Evolutionary conservation across 192 early-diverging fungal species (phyloP).

Genomic region (Kappamyces sp.): DNA sequence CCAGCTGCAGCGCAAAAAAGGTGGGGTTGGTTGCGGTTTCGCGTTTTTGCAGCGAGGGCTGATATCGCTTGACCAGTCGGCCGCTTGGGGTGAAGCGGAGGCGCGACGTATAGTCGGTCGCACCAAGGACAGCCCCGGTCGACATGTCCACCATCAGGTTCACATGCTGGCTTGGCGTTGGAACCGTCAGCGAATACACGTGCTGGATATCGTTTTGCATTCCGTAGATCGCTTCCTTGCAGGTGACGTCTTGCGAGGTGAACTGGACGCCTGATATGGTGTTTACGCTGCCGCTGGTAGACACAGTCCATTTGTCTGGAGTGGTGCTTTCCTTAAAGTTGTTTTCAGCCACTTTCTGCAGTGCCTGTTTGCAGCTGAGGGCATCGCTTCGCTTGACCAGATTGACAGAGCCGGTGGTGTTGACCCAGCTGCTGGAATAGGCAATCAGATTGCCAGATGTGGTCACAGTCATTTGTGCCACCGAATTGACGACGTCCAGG

Average conservation of each 20-base stretch:
- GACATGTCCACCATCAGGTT: constrained; percentile 10
- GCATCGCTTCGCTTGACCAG: background rate
- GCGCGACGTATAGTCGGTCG: constrained; percentile 11
- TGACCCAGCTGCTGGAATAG: constrained; percentile 13
- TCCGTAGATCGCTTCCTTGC: constrained; percentile 11
- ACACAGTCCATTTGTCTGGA: constrained; percentile 4
- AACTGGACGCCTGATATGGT: constrained; percentile 1
- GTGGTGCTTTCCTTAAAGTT: background rate
- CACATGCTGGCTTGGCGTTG: constrained; percentile 1
- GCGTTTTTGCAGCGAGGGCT: background rate
- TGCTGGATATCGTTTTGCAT: background rate
- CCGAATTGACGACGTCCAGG: constrained; percentile 10
- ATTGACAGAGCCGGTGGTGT: background rate
- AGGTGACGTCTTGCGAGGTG: background rate
- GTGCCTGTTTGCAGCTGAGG: background rate
- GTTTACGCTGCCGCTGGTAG: background rate
- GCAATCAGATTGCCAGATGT: constrained; percentile 3
- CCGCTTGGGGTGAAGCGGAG: background rate
- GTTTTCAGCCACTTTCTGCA: constrained; percentile 3
- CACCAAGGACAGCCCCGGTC: constrained; percentile 3
- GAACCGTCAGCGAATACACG: constrained; percentile 1
- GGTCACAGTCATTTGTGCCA: constrained; percentile 7
- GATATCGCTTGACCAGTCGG: background rate
- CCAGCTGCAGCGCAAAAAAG: background rate
- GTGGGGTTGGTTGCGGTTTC: background rate